Conservation (phyloP, 108 stramenopile genomes). For the Skeletonema tropicum region DNA sequence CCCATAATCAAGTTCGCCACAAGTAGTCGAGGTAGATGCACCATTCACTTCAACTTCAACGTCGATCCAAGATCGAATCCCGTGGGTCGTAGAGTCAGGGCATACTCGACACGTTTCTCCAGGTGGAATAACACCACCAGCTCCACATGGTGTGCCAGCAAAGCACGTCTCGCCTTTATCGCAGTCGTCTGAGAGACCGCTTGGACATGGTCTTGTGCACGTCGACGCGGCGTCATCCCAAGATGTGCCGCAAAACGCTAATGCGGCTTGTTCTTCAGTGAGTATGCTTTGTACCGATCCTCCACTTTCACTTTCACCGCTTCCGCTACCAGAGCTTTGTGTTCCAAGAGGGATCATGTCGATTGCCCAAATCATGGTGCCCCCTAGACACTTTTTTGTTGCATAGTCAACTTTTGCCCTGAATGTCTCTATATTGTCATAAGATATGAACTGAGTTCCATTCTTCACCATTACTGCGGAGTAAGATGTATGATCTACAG, state of each 20-base stretch:
- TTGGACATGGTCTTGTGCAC: slow-evolving; percentile 42
- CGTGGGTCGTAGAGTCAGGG: slow-evolving; percentile 42
- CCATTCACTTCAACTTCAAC: slow-evolving; percentile 46
- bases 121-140: slow-evolving; percentile 24
- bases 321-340: slow-evolving; percentile 9
- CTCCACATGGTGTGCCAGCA: slow-evolving; percentile 43
- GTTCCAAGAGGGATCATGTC: slow-evolving; percentile 41
- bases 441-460: slow-evolving; percentile 43
- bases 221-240: slow-evolving; percentile 39
- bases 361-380: slow-evolving; percentile 47
- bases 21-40: slow-evolving; percentile 32
- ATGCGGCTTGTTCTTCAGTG: slow-evolving; percentile 15
- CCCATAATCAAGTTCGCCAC: slow-evolving; percentile 45
- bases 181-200: slow-evolving; percentile 43
- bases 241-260: slow-evolving; percentile 44
- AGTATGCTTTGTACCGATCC: slow-evolving; percentile 16
- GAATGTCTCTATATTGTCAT: slow-evolving; percentile 50
- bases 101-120: slow-evolving; percentile 46
- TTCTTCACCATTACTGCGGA: slow-evolving; percentile 48
- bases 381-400: slow-evolving; percentile 42
- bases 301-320: slow-evolving; percentile 7
- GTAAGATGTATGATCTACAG: slow-evolving; percentile 18
- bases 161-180: slow-evolving; percentile 41
- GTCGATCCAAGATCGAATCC: slow-evolving; percentile 42
- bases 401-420: slow-evolving; percentile 46